These are phyloP conservation scores for Psilocybe cyanescens DNA, from an alignment of 768 basidiomycete genomes.

Conservation along the genomic window DNA sequence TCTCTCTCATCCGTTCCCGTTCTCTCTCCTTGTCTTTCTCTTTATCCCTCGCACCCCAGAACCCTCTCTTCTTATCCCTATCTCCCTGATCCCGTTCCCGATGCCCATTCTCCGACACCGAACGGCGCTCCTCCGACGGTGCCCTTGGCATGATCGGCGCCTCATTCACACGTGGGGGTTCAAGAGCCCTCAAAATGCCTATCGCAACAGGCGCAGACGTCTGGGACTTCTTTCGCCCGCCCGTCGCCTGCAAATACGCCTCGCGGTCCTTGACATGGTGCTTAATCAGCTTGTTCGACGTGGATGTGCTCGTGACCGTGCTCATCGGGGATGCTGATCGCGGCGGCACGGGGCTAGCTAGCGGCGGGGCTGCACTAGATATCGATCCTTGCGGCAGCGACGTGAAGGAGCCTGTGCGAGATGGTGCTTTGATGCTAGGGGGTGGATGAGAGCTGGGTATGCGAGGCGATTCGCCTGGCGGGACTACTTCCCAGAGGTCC, in stretches of 20 bases:
- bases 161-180: conserved; percentile 43
- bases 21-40: conserved; percentile 52
- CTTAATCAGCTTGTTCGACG: conserved; percentile 21
- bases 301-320: conserved; percentile 18
- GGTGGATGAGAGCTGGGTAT: conserved; percentile 28
- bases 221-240: conserved; percentile 18
- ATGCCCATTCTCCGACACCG: conserved; percentile 35
- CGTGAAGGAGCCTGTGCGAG: conserved; percentile 55
- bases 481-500: conserved; percentile 51
- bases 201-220: conserved; percentile 44
- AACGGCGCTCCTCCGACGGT: conserved; percentile 36
- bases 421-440: conserved; percentile 34
- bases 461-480: conserved; percentile 29
- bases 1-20: conserved; percentile 38
- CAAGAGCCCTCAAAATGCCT: conserved; percentile 64
- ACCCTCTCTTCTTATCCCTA: conserved; percentile 56
- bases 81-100: conserved; percentile 28
- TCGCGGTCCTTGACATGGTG: conserved; percentile 22
- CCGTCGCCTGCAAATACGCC: conserved; percentile 13
- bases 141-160: conserved; percentile 33
- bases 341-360: conserved; percentile 35
- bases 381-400: conserved; percentile 41
- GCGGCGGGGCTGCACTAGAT: conserved; percentile 38
- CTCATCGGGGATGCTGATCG: conserved; percentile 54
- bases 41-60: conserved; percentile 52